Evolutionary conservation across 106 monocot species (phyloP).

Genomic region (Dioscorea alata): DNA sequence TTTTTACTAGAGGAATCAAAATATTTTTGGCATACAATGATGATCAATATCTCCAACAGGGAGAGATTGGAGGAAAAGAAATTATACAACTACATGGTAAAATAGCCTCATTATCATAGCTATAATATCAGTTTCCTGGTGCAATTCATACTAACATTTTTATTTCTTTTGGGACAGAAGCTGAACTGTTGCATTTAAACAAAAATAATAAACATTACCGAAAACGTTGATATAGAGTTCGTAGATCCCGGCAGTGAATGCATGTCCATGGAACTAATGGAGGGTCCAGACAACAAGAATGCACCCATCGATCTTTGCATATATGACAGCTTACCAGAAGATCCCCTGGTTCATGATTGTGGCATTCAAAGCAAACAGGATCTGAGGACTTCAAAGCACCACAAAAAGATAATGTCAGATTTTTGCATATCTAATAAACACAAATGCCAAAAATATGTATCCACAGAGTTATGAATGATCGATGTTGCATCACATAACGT

Average conservation of each 20-base stretch:
- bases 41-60: too few species aligned
- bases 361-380: slow-evolving; percentile 55
- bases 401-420: neutral
- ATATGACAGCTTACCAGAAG: slow-evolving; percentile 70
- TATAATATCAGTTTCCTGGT: neutral
- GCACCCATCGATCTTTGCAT: slow-evolving; percentile 59
- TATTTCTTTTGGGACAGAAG: neutral
- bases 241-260: slow-evolving; percentile 75
- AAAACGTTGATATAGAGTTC: slow-evolving; percentile 61
- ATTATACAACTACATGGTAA: too few species aligned
- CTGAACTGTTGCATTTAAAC: neutral
- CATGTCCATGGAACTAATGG: slow-evolving; percentile 95
- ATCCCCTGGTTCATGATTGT: slow-evolving; percentile 65
- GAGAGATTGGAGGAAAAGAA: too few species aligned
- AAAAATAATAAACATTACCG: slow-evolving; percentile 19
- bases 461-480: too few species aligned
- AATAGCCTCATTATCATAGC: too few species aligned
- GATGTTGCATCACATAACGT: too few species aligned
- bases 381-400: slow-evolving; percentile 23
- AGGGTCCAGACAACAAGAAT: slow-evolving; percentile 91
- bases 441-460: neutral
- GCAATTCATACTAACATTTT: neutral
- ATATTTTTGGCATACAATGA: too few species aligned
- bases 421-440: neutral
- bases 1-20: too few species aligned